Conservation (phyloP, 495 filamentous ascomycete species). For the Chaetomium cochliodes region DNA sequence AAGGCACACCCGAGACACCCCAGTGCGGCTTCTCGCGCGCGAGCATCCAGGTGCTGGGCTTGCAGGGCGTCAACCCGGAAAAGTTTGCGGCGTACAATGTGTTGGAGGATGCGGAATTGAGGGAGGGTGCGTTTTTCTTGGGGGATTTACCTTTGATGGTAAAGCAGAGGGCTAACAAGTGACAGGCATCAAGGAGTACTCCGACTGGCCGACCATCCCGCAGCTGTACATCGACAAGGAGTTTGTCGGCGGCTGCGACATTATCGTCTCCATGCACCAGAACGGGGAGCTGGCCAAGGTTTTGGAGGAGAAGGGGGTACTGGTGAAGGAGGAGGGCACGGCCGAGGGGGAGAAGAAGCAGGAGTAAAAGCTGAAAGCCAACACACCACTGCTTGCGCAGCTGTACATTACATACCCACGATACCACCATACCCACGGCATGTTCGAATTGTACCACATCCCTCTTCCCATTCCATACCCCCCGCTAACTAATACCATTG, state of each 20-base stretch:
- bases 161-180: constrained; percentile 11
- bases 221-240: constrained; percentile 94
- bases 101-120: constrained; percentile 80
- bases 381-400: constrained; percentile 3
- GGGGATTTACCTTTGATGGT: background rate
- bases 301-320: constrained; percentile 83
- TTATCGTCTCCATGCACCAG: constrained; percentile 95
- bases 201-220: constrained; percentile 97
- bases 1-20: constrained; percentile 94
- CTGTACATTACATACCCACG: constrained; percentile 13
- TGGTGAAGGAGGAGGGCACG: constrained; percentile 39
- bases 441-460: constrained; percentile 16
- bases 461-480: background rate
- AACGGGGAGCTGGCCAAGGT: constrained; percentile 89
- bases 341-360: constrained; percentile 25
- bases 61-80: constrained; percentile 93
- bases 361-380: constrained; percentile 18
- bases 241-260: constrained; percentile 96
- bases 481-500: background rate
- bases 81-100: constrained; percentile 98
- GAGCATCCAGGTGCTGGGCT: constrained; percentile 86
- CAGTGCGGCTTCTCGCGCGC: constrained; percentile 97
- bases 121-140: constrained; percentile 65
- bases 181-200: constrained; percentile 95
- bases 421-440: constrained; percentile 8